Evolutionary conservation across 1,284 basidiomycete genomes (phyloP), one percentile per base, ranked within the genome.

Genomic region (Boletus sp.): DNA sequence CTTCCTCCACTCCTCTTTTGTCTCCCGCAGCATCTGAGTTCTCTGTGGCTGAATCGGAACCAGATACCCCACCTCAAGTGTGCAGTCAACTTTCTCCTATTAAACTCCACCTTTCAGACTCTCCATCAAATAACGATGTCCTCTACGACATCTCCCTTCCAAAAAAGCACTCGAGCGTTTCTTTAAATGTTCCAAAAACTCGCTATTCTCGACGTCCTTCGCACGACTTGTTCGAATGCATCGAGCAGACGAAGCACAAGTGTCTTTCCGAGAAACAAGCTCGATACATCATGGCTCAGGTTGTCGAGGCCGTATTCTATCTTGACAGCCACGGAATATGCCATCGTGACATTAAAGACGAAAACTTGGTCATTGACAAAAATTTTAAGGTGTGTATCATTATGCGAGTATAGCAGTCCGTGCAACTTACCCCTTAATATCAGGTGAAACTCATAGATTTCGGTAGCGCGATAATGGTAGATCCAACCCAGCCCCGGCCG

Each of bases 361-460:
- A 96, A 68, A 96, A 96, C 60, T 70, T 94, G 42, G 84, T 94
- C 47, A 82, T 95, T 49, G 91, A 94, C 65, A 72, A 72, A 46
- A 70, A 87, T 54, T 71, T 86, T 48, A 84, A 78, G 69, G 88
- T 86, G 55, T 52, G 64, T 53, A 13, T 46, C 41, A 25, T 30
- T 4, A 26, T 32, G 16, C 13, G 16, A 22, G 10, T 20, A 8
- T 38, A 17, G 33, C 5, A 22, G 30, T 45, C 10, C 47, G 16
- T 23, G 17, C 20, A 7, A 40, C 39, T 60, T 32, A 54, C 23
- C 10, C 36, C 6, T 44, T n/a, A 22, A 22, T 44, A 48, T 29
- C 62, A 88, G 81, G 87, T 94, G 61, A 95, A 96, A 67, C 76
- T 96, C 44, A 92, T 96, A 62, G 92, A 96, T 71, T 96, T 96